Conservation (phyloP, 2,329 filamentous ascomycete genomes). For the Onygena corvina region DNA sequence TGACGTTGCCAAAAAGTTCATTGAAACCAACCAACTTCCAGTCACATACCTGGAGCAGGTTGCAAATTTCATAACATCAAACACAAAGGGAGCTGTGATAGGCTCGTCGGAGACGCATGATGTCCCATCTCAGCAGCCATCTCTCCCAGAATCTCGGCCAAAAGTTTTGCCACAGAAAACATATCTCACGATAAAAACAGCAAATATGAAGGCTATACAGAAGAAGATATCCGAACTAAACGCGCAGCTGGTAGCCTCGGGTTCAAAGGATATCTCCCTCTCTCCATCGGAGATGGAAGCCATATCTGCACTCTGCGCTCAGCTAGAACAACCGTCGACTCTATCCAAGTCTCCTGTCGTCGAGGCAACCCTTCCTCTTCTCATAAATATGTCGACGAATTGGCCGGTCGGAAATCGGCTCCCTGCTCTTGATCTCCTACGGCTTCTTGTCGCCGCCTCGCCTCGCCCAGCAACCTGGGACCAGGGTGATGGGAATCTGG, state of each 20-base stretch:
- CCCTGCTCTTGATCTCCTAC: slow-evolving; percentile 73
- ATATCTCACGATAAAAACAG: slow-evolving; percentile 64
- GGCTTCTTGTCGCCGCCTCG: slow-evolving; percentile 60
- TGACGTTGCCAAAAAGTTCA: slow-evolving; percentile 80
- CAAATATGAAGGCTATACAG: slow-evolving; percentile 57
- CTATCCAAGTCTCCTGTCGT: slow-evolving; percentile 38
- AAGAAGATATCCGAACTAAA: slow-evolving; percentile 70
- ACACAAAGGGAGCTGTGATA: slow-evolving; percentile 77
- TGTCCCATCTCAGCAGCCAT: slow-evolving; percentile 31
- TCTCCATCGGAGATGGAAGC: slow-evolving; percentile 58
- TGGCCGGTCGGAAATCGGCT: slow-evolving; percentile 77
- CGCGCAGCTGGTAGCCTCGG: slow-evolving; percentile 51
- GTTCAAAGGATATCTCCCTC: slow-evolving; percentile 60
- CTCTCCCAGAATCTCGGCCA: slow-evolving; percentile 33
- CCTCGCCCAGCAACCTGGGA: slow-evolving; percentile 54
- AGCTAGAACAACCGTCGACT: slow-evolving; percentile 43
- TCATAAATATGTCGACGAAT: slow-evolving; percentile 58
- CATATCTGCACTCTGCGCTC: slow-evolving; percentile 49
- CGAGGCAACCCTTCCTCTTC: slow-evolving; percentile 46
- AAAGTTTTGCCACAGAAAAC: slow-evolving; percentile 65
- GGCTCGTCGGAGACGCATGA: slow-evolving; percentile 67
- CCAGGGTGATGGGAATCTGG: slow-evolving; percentile 43
- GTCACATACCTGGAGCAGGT: slow-evolving; percentile 82
- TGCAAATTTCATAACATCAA: slow-evolving; percentile 80
- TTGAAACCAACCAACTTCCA: slow-evolving; percentile 77